A percentile compares a stretch with the other conserved stretches of the same genome.
These are phyloP conservation scores for Penicillium aurantiogriseum DNA, from an alignment of 2,329 filamentous ascomycete genomes.

Conservation along the genomic window DNA sequence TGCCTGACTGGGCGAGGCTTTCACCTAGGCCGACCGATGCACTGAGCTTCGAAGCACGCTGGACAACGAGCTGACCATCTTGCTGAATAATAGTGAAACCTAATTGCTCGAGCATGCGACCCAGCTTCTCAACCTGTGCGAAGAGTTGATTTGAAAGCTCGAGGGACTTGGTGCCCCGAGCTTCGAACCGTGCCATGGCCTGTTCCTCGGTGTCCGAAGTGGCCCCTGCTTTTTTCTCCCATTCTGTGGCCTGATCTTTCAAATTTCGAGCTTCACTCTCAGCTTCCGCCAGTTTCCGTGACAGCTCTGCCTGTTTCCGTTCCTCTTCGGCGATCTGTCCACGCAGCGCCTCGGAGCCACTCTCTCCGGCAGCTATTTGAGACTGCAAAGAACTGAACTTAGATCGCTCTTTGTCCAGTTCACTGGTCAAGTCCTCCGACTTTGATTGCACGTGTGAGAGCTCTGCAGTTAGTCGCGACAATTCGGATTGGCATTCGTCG, in stretches of 20 bases:
- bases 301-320: slow-evolving; percentile 63
- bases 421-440: slow-evolving; percentile 46
- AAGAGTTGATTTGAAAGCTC: slow-evolving; percentile 83
- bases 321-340: slow-evolving; percentile 75
- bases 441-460: slow-evolving; percentile 50
- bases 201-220: slow-evolving; percentile 34
- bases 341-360: slow-evolving; percentile 74
- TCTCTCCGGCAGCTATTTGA: slow-evolving; percentile 78
- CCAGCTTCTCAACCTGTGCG: slow-evolving; percentile 79
- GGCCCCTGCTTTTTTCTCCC: slow-evolving; percentile 58
- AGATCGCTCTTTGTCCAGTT: slow-evolving; percentile 64
- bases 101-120: slow-evolving; percentile 77
- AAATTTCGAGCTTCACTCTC: slow-evolving; percentile 73
- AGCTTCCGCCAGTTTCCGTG: slow-evolving; percentile 69
- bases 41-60: slow-evolving; percentile 62
- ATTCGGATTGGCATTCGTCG: slow-evolving; percentile 52
- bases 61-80: slow-evolving; percentile 69
- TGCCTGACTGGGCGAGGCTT: slow-evolving; percentile 34
- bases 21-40: slow-evolving; percentile 37
- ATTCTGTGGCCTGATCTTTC: slow-evolving; percentile 70
- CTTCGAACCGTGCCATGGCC: slow-evolving; percentile 59
- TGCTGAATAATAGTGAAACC: slow-evolving; percentile 79
- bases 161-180: slow-evolving; percentile 70
- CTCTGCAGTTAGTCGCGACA: slow-evolving; percentile 56
- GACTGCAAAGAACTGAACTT: slow-evolving; percentile 67